Percentiles rank a stretch among this genome's conserved stretches.
These are phyloP conservation scores for Cyberlindnera euphorbiiphila DNA, from an alignment of 805 yeast species.

Conservation along the genomic window DNA sequence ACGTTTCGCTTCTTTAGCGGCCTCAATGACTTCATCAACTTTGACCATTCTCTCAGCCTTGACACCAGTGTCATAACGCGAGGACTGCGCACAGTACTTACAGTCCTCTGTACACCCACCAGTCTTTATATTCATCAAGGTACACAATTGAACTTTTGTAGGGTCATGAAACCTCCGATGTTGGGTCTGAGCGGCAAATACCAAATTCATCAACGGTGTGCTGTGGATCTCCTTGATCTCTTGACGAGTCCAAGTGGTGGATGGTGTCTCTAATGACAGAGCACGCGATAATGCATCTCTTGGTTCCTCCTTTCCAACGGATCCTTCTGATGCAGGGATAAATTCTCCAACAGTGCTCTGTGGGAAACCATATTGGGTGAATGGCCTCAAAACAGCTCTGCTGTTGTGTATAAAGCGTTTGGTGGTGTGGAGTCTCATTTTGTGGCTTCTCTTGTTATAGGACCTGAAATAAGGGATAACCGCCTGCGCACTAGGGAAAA, in stretches of 20 bases:
- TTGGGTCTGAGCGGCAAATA: conserved; percentile 56
- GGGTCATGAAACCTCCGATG: conserved; percentile 70
- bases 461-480: no score
- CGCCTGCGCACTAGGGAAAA: no score
- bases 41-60: conserved; percentile 61
- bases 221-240: conserved; percentile 59
- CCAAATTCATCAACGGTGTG: conserved; percentile 61
- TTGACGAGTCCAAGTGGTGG: conserved; percentile 52
- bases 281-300: conserved; percentile 27
- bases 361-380: conserved; percentile 2
- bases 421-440: conserved; percentile 1
- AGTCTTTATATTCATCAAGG: conserved; percentile 67
- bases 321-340: neutral
- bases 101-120: conserved; percentile 86
- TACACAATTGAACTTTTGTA: conserved; percentile 67
- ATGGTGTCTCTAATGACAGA: conserved; percentile 29
- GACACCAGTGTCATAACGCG: conserved; percentile 65
- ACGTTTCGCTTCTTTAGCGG: conserved; percentile 59
- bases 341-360: neutral
- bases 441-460: no score
- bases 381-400: conserved; percentile 1
- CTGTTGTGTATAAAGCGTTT: conserved; percentile 1
- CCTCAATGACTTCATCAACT: conserved; percentile 57
- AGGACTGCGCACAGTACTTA: conserved; percentile 75
- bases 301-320: neutral